These are phyloP conservation scores for Tolypocladium pustulatum DNA, from an alignment of 2,329 filamentous ascomycete species.

Conservation along the genomic window DNA sequence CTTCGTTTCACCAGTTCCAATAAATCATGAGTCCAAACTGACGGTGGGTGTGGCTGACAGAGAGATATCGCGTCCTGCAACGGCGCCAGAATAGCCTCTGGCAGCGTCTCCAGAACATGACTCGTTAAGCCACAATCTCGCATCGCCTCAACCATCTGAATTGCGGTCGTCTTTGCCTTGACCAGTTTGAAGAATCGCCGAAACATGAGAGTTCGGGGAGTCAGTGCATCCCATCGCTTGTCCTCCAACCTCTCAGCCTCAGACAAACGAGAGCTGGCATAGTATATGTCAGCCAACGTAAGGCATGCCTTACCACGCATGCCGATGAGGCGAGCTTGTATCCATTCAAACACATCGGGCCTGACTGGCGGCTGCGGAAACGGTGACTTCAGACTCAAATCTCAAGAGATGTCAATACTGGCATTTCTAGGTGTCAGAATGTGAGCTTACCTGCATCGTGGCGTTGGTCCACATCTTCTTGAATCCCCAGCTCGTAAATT, in stretches of 20 bases:
- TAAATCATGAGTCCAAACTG: conserved; percentile 61
- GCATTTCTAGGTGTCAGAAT: not conserved
- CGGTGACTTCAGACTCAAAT: conserved; percentile 19
- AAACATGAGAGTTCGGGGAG: conserved; percentile 62
- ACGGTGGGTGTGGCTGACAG: conserved; percentile 73
- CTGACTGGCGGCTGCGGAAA: conserved; percentile 22
- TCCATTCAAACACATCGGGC: conserved; percentile 43
- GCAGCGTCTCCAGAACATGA: conserved; percentile 67
- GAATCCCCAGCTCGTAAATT: conserved; percentile 42
- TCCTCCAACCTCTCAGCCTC: conserved; percentile 24
- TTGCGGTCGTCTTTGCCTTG: conserved; percentile 36
- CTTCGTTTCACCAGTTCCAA: conserved; percentile 70
- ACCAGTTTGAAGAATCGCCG: conserved; percentile 54
- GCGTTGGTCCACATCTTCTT: conserved; percentile 30
- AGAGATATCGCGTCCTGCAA: conserved; percentile 76
- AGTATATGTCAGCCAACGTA: conserved; percentile 34
- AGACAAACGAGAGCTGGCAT: conserved; percentile 23
- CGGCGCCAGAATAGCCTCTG: conserved; percentile 71
- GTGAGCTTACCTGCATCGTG: conserved; percentile 27
- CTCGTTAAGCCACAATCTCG: conserved; percentile 56
- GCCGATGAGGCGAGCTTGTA: conserved; percentile 34
- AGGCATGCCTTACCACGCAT: conserved; percentile 25
- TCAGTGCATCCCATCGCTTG: conserved; percentile 33
- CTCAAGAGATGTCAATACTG: conserved; percentile 7
- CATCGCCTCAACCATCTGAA: conserved; percentile 65